These are phyloP conservation scores for Aureobasidium sp. DNA, from an alignment of 2,329 filamentous ascomycete genomes.

Conservation along the genomic window DNA sequence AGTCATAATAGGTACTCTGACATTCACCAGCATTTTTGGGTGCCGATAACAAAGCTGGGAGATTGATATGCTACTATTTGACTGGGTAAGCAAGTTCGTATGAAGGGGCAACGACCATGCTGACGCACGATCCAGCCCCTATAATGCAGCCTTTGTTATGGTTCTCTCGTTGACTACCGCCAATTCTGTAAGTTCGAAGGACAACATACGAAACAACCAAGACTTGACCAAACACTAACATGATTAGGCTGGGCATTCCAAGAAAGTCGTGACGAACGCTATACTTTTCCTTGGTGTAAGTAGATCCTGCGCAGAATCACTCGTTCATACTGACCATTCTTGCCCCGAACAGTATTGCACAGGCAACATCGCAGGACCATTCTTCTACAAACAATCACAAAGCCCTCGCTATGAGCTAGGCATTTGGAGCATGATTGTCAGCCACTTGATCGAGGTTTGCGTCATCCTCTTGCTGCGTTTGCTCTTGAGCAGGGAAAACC, in stretches of 20 bases:
- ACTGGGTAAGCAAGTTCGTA: slow-evolving; percentile 31
- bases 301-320: slow-evolving; percentile 1
- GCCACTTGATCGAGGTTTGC: slow-evolving; percentile 45
- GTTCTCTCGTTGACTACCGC: slow-evolving; percentile 41
- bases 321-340: not conserved
- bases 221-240: not conserved
- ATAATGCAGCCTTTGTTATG: slow-evolving; percentile 47
- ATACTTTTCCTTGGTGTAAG: slow-evolving; percentile 48
- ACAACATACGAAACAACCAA: not conserved
- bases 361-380: slow-evolving; percentile 56
- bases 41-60: slow-evolving; percentile 42
- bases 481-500: slow-evolving; percentile 38
- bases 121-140: slow-evolving; percentile 30
- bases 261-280: slow-evolving; percentile 58
- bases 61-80: slow-evolving; percentile 53
- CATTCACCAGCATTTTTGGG: slow-evolving; percentile 40
- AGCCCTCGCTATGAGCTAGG: slow-evolving; percentile 44
- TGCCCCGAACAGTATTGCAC: slow-evolving; percentile 39
- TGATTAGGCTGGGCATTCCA: slow-evolving; percentile 45
- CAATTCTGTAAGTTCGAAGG: slow-evolving; percentile 38
- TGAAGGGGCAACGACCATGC: slow-evolving; percentile 21
- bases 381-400: slow-evolving; percentile 54
- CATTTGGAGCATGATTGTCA: slow-evolving; percentile 52
- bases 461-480: slow-evolving; percentile 41
- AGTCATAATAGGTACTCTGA: not conserved